Base-by-base conservation (phyloP, 305 asterid genomes). In the Plantago rigida region DNA sequence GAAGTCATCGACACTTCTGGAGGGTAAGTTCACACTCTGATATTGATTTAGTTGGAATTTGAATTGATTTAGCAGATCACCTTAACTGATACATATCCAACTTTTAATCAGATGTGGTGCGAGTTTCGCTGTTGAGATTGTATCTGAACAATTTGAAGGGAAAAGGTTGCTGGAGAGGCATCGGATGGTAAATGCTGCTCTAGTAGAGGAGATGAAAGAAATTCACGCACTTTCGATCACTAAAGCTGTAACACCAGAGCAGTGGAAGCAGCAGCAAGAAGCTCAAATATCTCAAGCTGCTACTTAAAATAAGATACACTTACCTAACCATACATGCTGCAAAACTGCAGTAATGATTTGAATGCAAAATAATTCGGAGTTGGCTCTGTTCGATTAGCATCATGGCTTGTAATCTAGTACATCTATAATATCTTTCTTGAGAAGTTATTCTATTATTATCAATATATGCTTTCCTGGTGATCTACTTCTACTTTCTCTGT, bases 131-230 rank as follows among this genome's bases (percentile, higher is more conserved):
- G 57, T 87, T 48, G 89, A 81, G 81, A 77, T 89, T 5, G 94
- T 79, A 13, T 77, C 95, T 0, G 84, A 79, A 56, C 79, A 83
- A 57, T 89, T 89, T 63, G 90, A 83, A 68, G 97, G 97, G 51
- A 87, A 89, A 72, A 78, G 95, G 49, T 56, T 89, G 74, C 76
- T 87, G 77, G 95, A 89, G 75, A 87, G 95, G 87, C 97, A 89
- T 73, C 75, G 97, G 28, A 71, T 84, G 78, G 93, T 89, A 15
- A 89, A 89, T 59, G 73, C 78, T 56, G 90, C 97, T 11, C 60
- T 89, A 52, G 75, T 39, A 0, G 97, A 89, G 66, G 93, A 87
- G 79, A 76, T 89, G 89, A 85, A 82, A 53, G 80, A 85, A 42
- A 87, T 89, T 60, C 95, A 89, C 34, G 96, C 94, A 44, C 97